A percentile compares a stretch with the other conserved stretches of the same genome.
Conservation (phyloP, 1,139 yeast species). For the Magnusiomyces suaveolens region DNA sequence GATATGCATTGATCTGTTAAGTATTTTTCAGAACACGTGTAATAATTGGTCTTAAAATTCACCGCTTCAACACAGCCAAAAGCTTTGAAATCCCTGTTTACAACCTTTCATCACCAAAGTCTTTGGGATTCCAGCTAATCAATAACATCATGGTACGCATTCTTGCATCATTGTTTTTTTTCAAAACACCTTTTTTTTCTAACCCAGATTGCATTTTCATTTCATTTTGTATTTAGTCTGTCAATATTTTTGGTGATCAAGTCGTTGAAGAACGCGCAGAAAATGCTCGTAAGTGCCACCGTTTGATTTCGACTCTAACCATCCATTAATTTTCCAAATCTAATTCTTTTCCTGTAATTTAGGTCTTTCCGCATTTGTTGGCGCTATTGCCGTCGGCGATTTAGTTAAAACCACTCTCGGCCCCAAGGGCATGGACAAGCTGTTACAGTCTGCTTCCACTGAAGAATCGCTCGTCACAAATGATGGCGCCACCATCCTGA, state of each 20-base stretch:
- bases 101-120: too few species aligned
- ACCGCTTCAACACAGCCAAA: too few species aligned
- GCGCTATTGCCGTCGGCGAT: conserved; percentile 98
- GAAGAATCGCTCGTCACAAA: conserved; percentile 77
- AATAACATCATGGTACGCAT: too few species aligned
- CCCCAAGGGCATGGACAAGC: conserved; percentile 97
- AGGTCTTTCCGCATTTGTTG: conserved; percentile 82
- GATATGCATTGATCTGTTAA: too few species aligned
- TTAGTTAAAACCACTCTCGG: conserved; percentile 92
- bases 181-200: neutral
- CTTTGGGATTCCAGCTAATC: too few species aligned
- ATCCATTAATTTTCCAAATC: conserved; percentile 8
- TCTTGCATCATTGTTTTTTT: too few species aligned
- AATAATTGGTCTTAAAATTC: too few species aligned
- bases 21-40: too few species aligned
- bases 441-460: conserved; percentile 78
- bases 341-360: neutral
- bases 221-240: conserved; percentile 43
- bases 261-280: conserved; percentile 97
- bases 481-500: conserved; percentile 96
- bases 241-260: conserved; percentile 92
- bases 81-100: too few species aligned
- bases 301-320: neutral
- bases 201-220: too few species aligned
- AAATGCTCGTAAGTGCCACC: conserved; percentile 62